These are phyloP conservation scores for Cladosporium sp. DNA, from an alignment of 2,329 filamentous ascomycete genomes.

Conservation along the genomic window DNA sequence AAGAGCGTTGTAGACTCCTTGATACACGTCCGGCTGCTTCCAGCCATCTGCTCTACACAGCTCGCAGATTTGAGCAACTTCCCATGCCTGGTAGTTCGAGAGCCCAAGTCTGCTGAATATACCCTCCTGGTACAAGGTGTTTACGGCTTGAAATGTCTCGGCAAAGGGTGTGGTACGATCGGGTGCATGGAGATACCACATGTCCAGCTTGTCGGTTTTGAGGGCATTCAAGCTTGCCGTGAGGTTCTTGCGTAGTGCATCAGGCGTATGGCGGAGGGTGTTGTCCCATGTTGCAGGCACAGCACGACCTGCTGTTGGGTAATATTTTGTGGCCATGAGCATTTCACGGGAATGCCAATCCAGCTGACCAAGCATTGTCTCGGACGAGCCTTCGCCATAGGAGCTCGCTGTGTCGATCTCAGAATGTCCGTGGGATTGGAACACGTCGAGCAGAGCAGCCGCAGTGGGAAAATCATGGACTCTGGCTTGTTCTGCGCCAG, in stretches of 20 bases:
- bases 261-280: slow-evolving; percentile 33
- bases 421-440: slow-evolving; percentile 35
- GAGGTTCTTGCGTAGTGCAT: slow-evolving; percentile 41
- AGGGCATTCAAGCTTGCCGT: slow-evolving; percentile 44
- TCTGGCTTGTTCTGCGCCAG: slow-evolving; percentile 28
- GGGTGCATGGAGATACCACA: slow-evolving; percentile 55
- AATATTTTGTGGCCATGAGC: slow-evolving; percentile 35
- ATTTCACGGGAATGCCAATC: slow-evolving; percentile 33
- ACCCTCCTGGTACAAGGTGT: slow-evolving; percentile 50
- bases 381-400: slow-evolving; percentile 33
- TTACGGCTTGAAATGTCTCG: slow-evolving; percentile 50
- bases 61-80: slow-evolving; percentile 52
- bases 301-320: slow-evolving; percentile 21
- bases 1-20: slow-evolving; percentile 49
- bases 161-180: slow-evolving; percentile 50
- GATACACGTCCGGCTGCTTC: slow-evolving; percentile 49
- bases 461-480: slow-evolving; percentile 30
- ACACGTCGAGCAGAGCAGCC: slow-evolving; percentile 31
- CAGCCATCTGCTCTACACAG: slow-evolving; percentile 47
- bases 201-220: slow-evolving; percentile 46
- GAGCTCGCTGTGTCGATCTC: slow-evolving; percentile 37
- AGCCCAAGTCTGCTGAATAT: slow-evolving; percentile 49
- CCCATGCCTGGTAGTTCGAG: slow-evolving; percentile 51
- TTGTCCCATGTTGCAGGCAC: slow-evolving; percentile 26
- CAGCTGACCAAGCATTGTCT: slow-evolving; percentile 35